Conservation (phyloP, 1,139 yeast genomes). For the Geotrichum reessii region DNA sequence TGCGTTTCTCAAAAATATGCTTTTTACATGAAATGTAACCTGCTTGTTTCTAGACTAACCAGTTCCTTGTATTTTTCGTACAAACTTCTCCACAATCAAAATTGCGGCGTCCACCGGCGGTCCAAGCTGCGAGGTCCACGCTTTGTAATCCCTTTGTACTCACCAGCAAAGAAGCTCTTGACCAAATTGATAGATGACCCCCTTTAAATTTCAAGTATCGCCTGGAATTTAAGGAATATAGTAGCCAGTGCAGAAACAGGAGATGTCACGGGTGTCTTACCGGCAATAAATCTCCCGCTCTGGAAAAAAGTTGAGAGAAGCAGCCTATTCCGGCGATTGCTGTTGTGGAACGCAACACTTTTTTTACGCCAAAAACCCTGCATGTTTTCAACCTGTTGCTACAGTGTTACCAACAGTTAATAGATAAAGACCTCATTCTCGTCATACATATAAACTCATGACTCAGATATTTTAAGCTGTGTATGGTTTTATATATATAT, state of each 20-base stretch:
- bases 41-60: not conserved
- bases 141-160: not conserved
- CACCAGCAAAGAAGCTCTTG: not conserved
- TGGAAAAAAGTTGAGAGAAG: not conserved
- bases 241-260: not conserved
- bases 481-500: too few species aligned
- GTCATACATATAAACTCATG: not conserved
- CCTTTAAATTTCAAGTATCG: too few species aligned
- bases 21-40: too few species aligned
- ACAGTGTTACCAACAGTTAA: not conserved
- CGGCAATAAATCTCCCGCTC: not conserved
- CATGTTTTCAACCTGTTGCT: not conserved
- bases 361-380: not conserved
- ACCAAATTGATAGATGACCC: too few species aligned
- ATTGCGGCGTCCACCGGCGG: not conserved
- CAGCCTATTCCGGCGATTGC: not conserved
- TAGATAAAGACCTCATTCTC: not conserved
- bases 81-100: not conserved
- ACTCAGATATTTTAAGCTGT: not conserved
- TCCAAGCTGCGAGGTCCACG: not conserved
- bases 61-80: not conserved
- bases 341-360: not conserved
- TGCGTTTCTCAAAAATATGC: too few species aligned
- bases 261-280: not conserved
- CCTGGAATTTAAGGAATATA: too few species aligned